These are phyloP conservation scores for Vitis rotundifolia DNA, from an alignment of 164 flowering plant genomes.

Conservation along the genomic window DNA sequence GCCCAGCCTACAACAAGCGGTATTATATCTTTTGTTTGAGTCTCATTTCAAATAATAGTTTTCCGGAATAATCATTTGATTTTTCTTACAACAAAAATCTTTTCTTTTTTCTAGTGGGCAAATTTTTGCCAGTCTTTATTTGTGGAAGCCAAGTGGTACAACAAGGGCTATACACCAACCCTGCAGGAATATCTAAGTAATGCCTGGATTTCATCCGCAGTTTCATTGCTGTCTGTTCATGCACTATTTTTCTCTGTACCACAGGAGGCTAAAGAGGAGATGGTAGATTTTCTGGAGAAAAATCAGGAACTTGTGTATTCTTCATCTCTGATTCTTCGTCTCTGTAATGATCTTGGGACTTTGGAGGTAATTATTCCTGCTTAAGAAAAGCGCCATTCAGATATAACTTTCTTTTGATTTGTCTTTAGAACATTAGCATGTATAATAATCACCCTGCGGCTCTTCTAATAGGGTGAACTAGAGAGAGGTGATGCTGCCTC, in stretches of 20 bases:
- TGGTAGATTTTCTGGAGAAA: conserved; percentile 13
- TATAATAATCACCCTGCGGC: too few relatives aligned
- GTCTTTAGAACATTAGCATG: background rate
- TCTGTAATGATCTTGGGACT: conserved; percentile 31
- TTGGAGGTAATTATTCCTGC: conserved; percentile 13
- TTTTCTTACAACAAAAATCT: background rate
- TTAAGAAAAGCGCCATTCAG: background rate
- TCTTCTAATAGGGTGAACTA: background rate
- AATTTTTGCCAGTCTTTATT: conserved; percentile 43
- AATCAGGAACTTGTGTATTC: conserved; percentile 17
- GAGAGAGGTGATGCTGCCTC: conserved; percentile 50
- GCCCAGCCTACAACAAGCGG: conserved; percentile 39
- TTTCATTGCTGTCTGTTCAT: conserved; percentile 31
- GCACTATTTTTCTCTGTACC: conserved; percentile 20
- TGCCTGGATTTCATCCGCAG: conserved; percentile 56
- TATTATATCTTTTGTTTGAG: conserved; percentile 8
- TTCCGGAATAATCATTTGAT: background rate
- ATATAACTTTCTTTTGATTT: background rate
- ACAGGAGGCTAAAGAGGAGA: conserved; percentile 11
- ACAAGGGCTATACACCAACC: conserved; percentile 36
- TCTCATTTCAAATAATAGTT: background rate
- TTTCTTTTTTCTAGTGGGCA: conserved; percentile 42
- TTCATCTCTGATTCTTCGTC: conserved; percentile 22
- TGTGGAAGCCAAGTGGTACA: conserved; percentile 58
- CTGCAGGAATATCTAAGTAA: conserved; percentile 49